Evolutionary conservation across 2,329 filamentous ascomycete species (phyloP).

Genomic region (Cercospora zeae-maydis): DNA sequence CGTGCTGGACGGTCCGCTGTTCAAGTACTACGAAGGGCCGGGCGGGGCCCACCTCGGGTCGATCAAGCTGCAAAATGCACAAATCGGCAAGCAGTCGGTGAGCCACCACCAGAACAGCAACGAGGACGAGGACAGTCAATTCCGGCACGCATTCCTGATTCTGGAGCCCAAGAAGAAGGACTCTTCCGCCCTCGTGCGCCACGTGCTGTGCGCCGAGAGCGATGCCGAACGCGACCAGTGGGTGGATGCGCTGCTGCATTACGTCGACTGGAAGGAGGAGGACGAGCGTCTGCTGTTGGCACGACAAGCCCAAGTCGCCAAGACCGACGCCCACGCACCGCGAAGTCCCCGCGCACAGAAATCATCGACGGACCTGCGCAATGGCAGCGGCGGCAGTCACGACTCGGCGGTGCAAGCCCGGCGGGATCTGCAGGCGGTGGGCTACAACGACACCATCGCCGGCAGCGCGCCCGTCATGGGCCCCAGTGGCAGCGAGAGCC

Average conservation of each 20-base stretch:
- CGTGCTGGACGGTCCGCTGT: constrained; percentile 63
- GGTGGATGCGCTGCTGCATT: constrained; percentile 85
- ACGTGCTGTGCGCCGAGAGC: constrained; percentile 93
- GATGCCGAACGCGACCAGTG: constrained; percentile 88
- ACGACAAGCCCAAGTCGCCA: constrained; percentile 24
- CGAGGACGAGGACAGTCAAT: constrained; percentile 87
- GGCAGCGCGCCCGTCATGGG: constrained; percentile 56
- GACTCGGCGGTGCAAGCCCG: constrained; percentile 8
- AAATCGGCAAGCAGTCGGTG: constrained; percentile 89
- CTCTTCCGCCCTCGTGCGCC: constrained; percentile 78
- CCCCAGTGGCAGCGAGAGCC: constrained; percentile 26
- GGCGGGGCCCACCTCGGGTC: constrained; percentile 87
- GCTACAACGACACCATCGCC: constrained; percentile 56
- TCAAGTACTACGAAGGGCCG: constrained; percentile 89
- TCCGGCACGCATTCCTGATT: constrained; percentile 92
- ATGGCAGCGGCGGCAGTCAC: constrained; percentile 19
- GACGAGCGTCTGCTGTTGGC: constrained; percentile 42
- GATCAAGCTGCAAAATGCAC: constrained; percentile 84
- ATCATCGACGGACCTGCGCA: constrained; percentile 38
- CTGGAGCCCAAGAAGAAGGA: constrained; percentile 96
- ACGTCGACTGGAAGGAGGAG: constrained; percentile 72
- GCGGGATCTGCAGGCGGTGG: constrained; percentile 39
- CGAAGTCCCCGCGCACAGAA: constrained; percentile 36
- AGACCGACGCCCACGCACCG: constrained; percentile 28
- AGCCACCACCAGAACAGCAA: constrained; percentile 52